Evolutionary conservation across 2,329 filamentous ascomycete genomes (phyloP).

Genomic region (Trichoderma atroviride): DNA sequence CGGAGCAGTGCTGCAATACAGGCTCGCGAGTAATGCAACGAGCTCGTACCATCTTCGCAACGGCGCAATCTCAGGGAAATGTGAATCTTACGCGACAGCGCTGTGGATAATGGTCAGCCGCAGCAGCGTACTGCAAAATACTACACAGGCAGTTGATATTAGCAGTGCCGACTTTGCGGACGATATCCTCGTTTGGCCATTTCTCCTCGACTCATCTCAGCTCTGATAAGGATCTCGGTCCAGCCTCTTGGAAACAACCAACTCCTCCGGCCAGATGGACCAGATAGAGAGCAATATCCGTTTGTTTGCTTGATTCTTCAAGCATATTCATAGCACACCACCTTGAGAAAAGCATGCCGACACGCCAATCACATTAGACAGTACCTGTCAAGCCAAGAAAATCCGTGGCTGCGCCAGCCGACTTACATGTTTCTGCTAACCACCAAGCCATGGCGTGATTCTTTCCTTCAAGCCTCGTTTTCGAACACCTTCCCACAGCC

Average conservation of each 20-base stretch:
- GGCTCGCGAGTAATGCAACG: slow-evolving; percentile 1
- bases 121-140: neutral
- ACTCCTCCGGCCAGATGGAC: neutral
- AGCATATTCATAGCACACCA: slow-evolving; percentile 2
- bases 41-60: neutral
- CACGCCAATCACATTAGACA: neutral
- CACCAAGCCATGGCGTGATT: slow-evolving; percentile 18
- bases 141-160: neutral
- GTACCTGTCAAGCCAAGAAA: neutral
- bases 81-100: neutral
- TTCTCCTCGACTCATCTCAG: slow-evolving; percentile 14
- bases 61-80: neutral
- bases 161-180: neutral
- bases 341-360: neutral
- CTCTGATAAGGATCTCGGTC: slow-evolving; percentile 2
- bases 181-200: neutral
- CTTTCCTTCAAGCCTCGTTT: neutral
- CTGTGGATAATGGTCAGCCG: neutral
- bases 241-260: neutral
- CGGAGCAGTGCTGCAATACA: neutral
- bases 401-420: neutral
- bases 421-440: slow-evolving; percentile 1
- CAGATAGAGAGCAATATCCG: slow-evolving; percentile 8
- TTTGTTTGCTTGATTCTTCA: neutral
- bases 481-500: slow-evolving; percentile 6